These are phyloP conservation scores for Acanthamoeba sp. DNA, from an alignment of 208 protist species.

Conservation along the genomic window DNA sequence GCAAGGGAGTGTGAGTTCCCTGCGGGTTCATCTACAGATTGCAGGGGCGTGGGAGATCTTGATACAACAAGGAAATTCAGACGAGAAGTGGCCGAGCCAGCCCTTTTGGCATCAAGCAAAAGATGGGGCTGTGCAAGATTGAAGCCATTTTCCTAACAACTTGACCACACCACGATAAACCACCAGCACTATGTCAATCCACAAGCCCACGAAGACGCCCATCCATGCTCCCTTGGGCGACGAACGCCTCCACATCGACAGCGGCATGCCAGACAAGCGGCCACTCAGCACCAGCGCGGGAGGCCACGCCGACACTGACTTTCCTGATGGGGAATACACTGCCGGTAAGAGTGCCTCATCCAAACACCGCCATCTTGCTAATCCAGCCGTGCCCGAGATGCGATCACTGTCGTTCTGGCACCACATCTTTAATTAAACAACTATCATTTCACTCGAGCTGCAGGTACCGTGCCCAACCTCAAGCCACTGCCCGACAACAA, in stretches of 20 bases:
- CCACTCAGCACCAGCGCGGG: neutral
- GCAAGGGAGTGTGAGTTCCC: too few relatives aligned
- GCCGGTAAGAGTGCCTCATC: neutral
- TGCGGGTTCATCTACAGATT: too few relatives aligned
- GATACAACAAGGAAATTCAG: neutral
- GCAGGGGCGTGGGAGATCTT: too few relatives aligned
- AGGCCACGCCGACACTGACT: neutral
- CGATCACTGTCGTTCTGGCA: neutral
- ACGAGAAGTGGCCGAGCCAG: neutral
- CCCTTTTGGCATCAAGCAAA: neutral
- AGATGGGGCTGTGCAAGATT: neutral
- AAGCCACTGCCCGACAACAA: neutral
- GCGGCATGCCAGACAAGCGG: neutral
- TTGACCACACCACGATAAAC: neutral
- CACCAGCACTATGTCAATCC: neutral
- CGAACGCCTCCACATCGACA: neutral
- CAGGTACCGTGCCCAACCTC: neutral
- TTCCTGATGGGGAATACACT: neutral
- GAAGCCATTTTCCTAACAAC: neutral
- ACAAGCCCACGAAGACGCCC: neutral
- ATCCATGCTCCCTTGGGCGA: neutral
- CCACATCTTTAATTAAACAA: conserved; percentile 1
- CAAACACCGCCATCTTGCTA: neutral
- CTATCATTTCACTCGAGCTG: neutral
- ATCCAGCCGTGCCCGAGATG: neutral